Base-by-base conservation (phyloP, 768 basidiomycete species). In the Pleurotus giganteus region DNA sequence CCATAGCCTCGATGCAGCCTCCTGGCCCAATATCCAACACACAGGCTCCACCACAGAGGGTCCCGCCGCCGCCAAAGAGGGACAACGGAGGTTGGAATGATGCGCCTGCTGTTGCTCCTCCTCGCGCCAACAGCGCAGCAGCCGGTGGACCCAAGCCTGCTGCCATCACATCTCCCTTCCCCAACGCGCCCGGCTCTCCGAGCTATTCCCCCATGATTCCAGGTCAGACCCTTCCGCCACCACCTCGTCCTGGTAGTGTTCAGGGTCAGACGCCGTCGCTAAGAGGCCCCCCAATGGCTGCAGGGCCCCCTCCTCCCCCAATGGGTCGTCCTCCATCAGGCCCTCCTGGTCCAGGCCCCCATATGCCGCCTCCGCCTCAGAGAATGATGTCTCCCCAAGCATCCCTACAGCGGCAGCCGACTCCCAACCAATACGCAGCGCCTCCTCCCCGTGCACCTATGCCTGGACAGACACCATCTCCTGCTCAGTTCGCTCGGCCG, bases 11-110 rank as follows among this genome's bases (percentile, higher is more conserved):
- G 2, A 54, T 66, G 34, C 79, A 79, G 8, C 78, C 78, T 2
- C 77, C 82, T 39, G 80, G 73, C n/a, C 70, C 69, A 36, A 71
- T 66, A 3, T 61, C 63, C 2, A 67, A 70, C 27, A 68, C 66
- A 15, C 64, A 63, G 1, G 74, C 78, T 43, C 70, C 49, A 32
- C 49, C 39, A 19, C 39, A 41, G 17, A 41, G 39, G 17, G 39
- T 41, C n/a, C 39, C 73, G 45, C 77, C 82, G 1, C 81, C 88
- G 1, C 81, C 84, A 3, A 85, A 84, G 27, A 82, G 85, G 39
- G 88, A 88, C 47, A 85, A 85, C 26, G 82, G 86, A 13, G 93
- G 93, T 0, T 98, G 94, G 94, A 98, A 98, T 62, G 95, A 98
- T 69, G 85, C 93, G 0, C 94, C 93, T 0, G 65, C 74, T 4